These are phyloP conservation scores for Beta corolliflora DNA, from an alignment of 179 eudicot genomes.

Conservation along the genomic window DNA sequence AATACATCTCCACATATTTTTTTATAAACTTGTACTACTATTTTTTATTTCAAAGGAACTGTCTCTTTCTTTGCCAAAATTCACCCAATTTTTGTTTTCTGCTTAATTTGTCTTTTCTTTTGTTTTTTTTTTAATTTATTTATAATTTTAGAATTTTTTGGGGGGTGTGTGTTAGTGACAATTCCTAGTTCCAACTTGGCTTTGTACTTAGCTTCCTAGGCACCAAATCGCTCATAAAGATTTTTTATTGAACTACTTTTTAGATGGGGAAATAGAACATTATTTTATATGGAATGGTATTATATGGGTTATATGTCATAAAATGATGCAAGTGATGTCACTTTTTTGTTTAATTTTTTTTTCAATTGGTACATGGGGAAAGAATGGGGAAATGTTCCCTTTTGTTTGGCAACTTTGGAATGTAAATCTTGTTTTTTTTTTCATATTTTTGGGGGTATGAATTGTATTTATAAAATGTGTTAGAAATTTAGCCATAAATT, in stretches of 20 bases:
- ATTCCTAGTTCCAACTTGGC: not conserved
- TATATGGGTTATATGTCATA: not conserved
- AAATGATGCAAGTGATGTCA: conserved; percentile 3
- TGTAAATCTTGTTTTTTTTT: no score
- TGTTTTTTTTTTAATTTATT: not conserved
- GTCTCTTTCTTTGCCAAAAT: not conserved
- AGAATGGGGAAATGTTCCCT: not conserved
- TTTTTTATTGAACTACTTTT: not conserved
- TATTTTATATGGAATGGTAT: not conserved
- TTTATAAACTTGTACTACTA: not conserved
- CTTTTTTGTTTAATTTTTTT: not conserved
- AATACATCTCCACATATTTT: not conserved
- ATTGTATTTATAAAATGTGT: no score
- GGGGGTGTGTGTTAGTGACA: not conserved
- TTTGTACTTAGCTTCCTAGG: conserved; percentile 14
- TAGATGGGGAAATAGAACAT: not conserved
- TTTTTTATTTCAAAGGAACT: not conserved
- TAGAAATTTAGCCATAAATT: no score
- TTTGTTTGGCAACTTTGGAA: not conserved
- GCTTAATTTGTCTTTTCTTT: not conserved
- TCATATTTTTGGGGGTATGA: no score
- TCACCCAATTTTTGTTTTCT: not conserved
- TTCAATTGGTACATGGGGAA: no score
- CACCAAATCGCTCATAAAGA: not conserved
- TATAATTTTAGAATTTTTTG: not conserved